A percentile compares a stretch with the other conserved stretches of the same genome.
Evolutionary conservation across 2,329 filamentous ascomycete species (phyloP).

Genomic region (Neofusicoccum cordaticola): DNA sequence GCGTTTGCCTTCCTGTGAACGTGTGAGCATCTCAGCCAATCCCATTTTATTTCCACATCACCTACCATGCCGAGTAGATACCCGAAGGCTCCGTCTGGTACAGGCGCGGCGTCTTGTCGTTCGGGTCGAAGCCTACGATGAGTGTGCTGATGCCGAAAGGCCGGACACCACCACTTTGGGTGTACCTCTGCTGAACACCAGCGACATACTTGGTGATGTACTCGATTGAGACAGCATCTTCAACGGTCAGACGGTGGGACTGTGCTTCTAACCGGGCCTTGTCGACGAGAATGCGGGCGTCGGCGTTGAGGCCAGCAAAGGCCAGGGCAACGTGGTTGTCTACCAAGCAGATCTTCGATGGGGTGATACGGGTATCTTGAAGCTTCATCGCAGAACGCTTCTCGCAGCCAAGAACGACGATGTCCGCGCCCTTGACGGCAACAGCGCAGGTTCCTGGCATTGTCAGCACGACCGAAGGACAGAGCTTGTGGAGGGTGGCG

Average conservation of each 20-base stretch:
- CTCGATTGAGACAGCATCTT: constrained; percentile 96
- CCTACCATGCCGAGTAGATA: constrained; percentile 97
- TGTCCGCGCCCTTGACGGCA: constrained; percentile 89
- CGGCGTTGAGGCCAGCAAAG: constrained; percentile 95
- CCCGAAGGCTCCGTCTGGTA: constrained; percentile 99
- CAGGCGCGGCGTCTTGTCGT: constrained; percentile 80
- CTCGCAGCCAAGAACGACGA: constrained; percentile 96
- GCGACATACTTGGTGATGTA: constrained; percentile 99
- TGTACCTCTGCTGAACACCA: constrained; percentile 97
- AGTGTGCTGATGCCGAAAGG: constrained; percentile 99
- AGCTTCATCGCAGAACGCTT: constrained; percentile 99
- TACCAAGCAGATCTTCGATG: constrained; percentile 95
- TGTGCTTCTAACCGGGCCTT: constrained; percentile 97
- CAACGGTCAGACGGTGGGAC: constrained; percentile 93
- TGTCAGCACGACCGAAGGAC: constrained; percentile 21
- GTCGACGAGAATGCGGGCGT: constrained; percentile 96
- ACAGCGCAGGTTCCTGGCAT: constrained; percentile 87
- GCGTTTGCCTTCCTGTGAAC: constrained; percentile 90
- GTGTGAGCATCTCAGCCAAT: not conserved
- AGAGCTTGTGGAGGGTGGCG: not conserved
- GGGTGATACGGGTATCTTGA: constrained; percentile 97
- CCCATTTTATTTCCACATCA: constrained; percentile 16
- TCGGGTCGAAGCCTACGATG: constrained; percentile 97
- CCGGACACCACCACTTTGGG: constrained; percentile 94
- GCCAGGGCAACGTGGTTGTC: constrained; percentile 96